A percentile compares a stretch with the other conserved stretches of the same genome.
phyloP scores from a whole-genome alignment of 179 eudicot genomes.

The Gypsophila paniculata region DNA sequence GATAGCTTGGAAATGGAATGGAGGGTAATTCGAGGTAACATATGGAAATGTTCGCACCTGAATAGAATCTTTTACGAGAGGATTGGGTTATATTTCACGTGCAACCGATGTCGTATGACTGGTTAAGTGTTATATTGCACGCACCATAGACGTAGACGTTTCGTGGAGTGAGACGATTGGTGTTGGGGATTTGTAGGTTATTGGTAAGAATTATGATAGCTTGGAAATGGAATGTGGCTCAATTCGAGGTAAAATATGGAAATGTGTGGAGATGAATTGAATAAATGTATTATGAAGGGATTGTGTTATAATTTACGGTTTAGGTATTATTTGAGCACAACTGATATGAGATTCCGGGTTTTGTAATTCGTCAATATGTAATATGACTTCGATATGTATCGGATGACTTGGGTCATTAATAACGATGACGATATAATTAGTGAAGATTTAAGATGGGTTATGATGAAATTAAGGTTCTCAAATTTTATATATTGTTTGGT shows the following conservation, averaged over 20 bases:
- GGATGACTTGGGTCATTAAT: not conserved
- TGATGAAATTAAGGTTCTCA: no score
- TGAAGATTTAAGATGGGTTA: not conserved
- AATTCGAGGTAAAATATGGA: not conserved
- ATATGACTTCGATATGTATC: not conserved
- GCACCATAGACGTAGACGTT: not conserved
- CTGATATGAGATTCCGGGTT: not conserved
- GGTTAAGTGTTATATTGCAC: no score
- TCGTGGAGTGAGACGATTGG: not conserved
- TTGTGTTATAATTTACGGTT: not conserved
- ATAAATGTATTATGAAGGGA: not conserved
- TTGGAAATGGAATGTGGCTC: conserved; percentile 1
- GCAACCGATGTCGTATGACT: no score
- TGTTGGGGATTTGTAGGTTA: not conserved
- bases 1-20: no score
- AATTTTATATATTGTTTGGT: no score
- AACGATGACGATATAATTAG: not conserved
- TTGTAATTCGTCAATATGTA: not conserved
- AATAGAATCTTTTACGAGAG: no score
- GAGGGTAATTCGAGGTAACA: no score
- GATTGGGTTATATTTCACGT: no score
- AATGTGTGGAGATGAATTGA: not conserved
- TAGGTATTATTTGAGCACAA: not conserved
- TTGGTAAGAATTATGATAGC: not conserved
- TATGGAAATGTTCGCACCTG: no score